phyloP scores from a whole-genome alignment of 495 filamentous ascomycete genomes.

The Penicillium canariense region DNA sequence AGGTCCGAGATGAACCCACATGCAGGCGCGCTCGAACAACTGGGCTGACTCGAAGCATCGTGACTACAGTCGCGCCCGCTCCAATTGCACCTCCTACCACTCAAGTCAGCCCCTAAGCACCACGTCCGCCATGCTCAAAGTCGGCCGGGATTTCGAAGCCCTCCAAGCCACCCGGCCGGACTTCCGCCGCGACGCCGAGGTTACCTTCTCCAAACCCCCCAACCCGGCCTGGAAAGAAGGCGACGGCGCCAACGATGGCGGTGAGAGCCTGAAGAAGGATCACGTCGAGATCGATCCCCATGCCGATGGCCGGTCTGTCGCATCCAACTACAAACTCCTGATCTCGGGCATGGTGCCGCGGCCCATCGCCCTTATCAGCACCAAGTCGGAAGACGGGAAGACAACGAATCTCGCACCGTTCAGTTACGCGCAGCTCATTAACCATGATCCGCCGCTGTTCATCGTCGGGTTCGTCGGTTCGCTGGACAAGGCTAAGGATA shows the following conservation, averaged over 20 bases:
- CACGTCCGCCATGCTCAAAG: constrained; percentile 30
- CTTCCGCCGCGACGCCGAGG: constrained; percentile 51
- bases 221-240: constrained; percentile 76
- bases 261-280: constrained; percentile 51
- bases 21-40: not conserved
- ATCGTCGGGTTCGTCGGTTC: constrained; percentile 63
- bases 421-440: constrained; percentile 78
- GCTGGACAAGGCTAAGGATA: constrained; percentile 67
- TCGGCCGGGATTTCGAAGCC: constrained; percentile 68
- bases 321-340: constrained; percentile 88
- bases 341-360: constrained; percentile 84
- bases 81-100: not conserved
- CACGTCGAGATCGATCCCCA: constrained; percentile 85
- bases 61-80: constrained; percentile 1
- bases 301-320: constrained; percentile 60
- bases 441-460: constrained; percentile 89
- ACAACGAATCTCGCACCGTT: constrained; percentile 81
- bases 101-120: constrained; percentile 18
- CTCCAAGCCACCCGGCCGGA: constrained; percentile 71
- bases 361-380: constrained; percentile 66
- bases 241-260: constrained; percentile 66
- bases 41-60: constrained; percentile 8
- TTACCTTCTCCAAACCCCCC: constrained; percentile 67
- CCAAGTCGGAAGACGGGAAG: constrained; percentile 56
- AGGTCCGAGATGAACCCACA: too few relatives aligned